A percentile compares a stretch with the other conserved stretches of the same genome.
These are phyloP conservation scores for Eucalyptus marginata DNA, from an alignment of 345 rosid species.

Conservation along the genomic window DNA sequence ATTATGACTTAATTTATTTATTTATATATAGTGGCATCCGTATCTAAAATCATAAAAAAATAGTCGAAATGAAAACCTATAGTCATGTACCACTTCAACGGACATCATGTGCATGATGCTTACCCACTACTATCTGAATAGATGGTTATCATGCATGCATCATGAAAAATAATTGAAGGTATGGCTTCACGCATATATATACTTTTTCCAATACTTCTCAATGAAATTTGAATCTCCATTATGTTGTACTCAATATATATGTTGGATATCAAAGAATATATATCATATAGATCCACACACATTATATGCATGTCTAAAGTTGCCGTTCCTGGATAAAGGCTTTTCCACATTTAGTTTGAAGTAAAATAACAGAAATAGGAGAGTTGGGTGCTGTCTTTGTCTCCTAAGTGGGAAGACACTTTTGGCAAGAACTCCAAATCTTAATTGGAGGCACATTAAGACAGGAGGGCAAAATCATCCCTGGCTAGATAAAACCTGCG, in stretches of 20 bases:
- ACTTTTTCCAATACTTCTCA: not conserved
- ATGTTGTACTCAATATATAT: too few relatives aligned
- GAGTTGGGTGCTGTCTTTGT: not conserved
- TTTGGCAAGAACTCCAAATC: not conserved
- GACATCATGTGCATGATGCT: not conserved
- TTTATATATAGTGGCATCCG: not conserved
- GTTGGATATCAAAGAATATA: not conserved
- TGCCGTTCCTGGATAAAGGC: not conserved
- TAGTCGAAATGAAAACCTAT: not conserved
- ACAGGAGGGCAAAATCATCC: not conserved
- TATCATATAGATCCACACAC: not conserved
- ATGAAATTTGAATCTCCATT: not conserved
- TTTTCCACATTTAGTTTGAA: not conserved
- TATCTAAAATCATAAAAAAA: not conserved
- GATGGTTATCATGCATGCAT: not conserved
- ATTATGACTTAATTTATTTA: not conserved
- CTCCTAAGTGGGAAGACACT: not conserved
- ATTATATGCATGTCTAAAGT: not conserved
- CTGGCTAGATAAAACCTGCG: not conserved
- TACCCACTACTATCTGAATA: not conserved
- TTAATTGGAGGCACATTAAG: not conserved
- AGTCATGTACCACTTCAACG: not conserved
- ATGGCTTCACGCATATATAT: not conserved
- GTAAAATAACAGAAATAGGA: not conserved
- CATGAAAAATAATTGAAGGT: not conserved